Percentiles rank a stretch among this genome's conserved stretches.
phyloP scores from a whole-genome alignment of 1,284 basidiomycete genomes.

The Testicularia cyperi region DNA sequence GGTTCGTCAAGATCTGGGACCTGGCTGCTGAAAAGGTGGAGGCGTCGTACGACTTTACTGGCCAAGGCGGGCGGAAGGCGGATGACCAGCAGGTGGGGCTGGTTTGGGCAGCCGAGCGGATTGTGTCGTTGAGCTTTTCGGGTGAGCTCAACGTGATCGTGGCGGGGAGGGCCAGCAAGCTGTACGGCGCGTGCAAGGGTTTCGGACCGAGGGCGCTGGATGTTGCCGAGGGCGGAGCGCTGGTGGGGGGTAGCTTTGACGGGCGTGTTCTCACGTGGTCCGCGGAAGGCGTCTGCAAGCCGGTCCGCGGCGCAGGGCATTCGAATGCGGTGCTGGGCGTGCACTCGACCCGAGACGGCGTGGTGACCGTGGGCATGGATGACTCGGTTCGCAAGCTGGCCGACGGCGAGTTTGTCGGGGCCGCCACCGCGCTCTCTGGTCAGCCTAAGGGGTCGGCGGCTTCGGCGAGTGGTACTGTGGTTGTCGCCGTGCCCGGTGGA shows the following conservation, averaged over 20 bases:
- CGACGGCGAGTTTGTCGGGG: conserved; percentile 11
- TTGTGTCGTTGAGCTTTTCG: conserved; percentile 81
- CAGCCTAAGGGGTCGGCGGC: conserved; percentile 68
- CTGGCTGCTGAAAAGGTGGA: conserved; percentile 22
- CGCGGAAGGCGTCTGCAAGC: conserved; percentile 50
- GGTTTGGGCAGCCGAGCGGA: conserved; percentile 70
- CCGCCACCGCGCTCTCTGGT: conserved; percentile 61
- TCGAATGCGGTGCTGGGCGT: conserved; percentile 73
- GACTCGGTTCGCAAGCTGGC: conserved; percentile 35
- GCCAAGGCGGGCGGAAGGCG: conserved; percentile 31
- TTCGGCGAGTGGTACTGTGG: conserved; percentile 61
- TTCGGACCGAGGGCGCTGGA: conserved; percentile 32
- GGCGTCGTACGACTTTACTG: conserved; percentile 38
- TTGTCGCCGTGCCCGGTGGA: conserved; percentile 70
- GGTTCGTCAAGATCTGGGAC: conserved; percentile 65
- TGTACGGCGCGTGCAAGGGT: conserved; percentile 38
- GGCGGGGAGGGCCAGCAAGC: conserved; percentile 16
- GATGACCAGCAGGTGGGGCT: conserved; percentile 78
- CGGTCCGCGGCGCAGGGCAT: conserved; percentile 69
- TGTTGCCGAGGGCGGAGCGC: conserved; percentile 12
- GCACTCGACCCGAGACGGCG: conserved; percentile 24
- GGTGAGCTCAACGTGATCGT: conserved; percentile 74
- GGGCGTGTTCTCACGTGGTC: conserved; percentile 73
- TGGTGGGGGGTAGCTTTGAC: conserved; percentile 67
- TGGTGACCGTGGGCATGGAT: conserved; percentile 39